These are phyloP conservation scores for Pulicaria dysenterica DNA, from an alignment of 129 eudicot genomes.

Conservation along the genomic window DNA sequence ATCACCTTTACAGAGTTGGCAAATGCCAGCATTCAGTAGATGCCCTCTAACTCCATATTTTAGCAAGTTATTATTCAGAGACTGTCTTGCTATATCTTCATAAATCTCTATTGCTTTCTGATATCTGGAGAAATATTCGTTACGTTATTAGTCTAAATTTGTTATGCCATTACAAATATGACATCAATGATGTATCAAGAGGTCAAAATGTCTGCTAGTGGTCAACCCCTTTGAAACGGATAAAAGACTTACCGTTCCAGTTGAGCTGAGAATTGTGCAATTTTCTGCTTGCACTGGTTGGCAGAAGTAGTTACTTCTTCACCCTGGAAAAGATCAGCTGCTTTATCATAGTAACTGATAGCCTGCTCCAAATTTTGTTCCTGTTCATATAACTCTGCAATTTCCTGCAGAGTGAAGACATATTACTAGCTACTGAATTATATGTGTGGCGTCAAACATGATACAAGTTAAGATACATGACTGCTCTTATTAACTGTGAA, in stretches of 20 bases:
- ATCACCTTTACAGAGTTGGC: conserved; percentile 59
- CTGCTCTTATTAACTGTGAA: no score
- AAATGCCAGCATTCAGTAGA: conserved; percentile 58
- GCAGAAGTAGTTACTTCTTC: conserved; percentile 74
- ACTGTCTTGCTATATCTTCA: conserved; percentile 57
- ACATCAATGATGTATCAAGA: no score
- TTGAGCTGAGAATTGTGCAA: conserved; percentile 76
- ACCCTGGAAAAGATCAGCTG: conserved; percentile 73
- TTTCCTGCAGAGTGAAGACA: conserved; percentile 56
- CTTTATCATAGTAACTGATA: conserved; percentile 57
- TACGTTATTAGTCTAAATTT: neutral
- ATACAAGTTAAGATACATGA: neutral
- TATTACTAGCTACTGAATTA: conserved; percentile 7
- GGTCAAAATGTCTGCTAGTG: no score
- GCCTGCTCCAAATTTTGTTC: conserved; percentile 71
- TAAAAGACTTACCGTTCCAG: conserved; percentile 50
- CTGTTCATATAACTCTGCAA: conserved; percentile 75
- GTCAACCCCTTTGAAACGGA: no score
- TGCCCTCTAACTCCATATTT: conserved; percentile 60
- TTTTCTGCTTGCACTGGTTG: conserved; percentile 78
- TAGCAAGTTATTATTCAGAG: conserved; percentile 51
- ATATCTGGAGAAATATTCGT: conserved; percentile 28
- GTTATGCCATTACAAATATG: no score
- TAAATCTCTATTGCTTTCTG: conserved; percentile 49
- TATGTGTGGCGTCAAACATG: neutral